Evolutionary conservation across 441 rosid species (phyloP), one percentile per base, ranked within the genome.

Genomic region (Flueggea neowawraea): DNA sequence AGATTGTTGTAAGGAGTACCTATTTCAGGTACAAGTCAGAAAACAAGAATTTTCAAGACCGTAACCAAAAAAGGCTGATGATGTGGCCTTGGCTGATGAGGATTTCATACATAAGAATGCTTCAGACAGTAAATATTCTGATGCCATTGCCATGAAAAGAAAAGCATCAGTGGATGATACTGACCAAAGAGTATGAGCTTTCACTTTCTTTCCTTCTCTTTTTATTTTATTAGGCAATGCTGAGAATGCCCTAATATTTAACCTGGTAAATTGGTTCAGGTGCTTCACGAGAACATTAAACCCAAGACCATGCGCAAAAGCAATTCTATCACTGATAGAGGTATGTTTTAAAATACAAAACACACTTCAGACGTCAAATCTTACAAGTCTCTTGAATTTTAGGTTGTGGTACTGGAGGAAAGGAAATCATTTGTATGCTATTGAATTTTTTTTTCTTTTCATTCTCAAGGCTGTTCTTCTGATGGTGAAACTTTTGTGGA

Each of bases 281-380:
- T 72, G 48, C 67, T 68, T 60, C 84, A 88, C 96, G 96, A 84
- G 74, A 87, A 76, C 65, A 14, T 68, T 64, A 75, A 61, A 64
- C 39, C 75, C 63, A 81, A 84, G 82, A 71, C 70, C 54, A 73
- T 76, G 72, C 77, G 71, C 57, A 39, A 67, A 51, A 73, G 69
- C 69, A 78, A 69, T 68, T 64, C 75, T 57, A 50, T 56, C 69
- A 55, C 65, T 12, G 57, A 65, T 50, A 57, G 69, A 52, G 83
- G 82, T 79, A 74, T 36, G 41, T 8, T 36, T 36, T 36, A 36
- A 0, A 0, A 36, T 36, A 5, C 41, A 36, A 36, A 36, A 36
- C 41, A 5, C 41, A 5, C 41, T 36, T 36, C 7, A 36, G 41
- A 36, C 41, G 9, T 36, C 41, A 36, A 36, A 36, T 36, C 41